Evolutionary conservation across 2,329 filamentous ascomycete species (phyloP), one percentile per base, ranked within the genome.

Genomic region (Fusarium nelsonii): DNA sequence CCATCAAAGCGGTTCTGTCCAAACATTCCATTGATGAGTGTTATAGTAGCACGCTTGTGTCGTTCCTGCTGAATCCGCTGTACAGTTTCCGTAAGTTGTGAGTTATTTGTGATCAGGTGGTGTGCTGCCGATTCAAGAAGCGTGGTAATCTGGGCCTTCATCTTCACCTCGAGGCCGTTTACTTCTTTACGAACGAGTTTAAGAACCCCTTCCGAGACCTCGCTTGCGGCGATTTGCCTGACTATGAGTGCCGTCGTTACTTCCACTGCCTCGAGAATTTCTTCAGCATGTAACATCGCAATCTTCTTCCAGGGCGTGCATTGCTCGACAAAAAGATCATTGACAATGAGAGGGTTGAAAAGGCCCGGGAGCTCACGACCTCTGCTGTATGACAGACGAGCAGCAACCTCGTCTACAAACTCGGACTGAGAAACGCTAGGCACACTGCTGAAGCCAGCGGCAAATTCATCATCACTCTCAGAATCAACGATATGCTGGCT

Each of bases 291-390:
- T 1, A 15, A 9, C 15, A 40, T 74, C 1, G 84, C 85, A 28
- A 87, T 80, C 0, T 58, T 32, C 41, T 81, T 74, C 90, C 88
- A 92, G 0, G 83, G 84, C 8, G 69, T 56, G 1, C 84, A 88
- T 59, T 91, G 88, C 45, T 89, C 83, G 20, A 78, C 78, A 72
- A 92, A 92, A 0, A 92, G 74, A 23, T 90, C 84, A 0, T 80
- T 78, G 1, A 91, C 82, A 11, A 91, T 78, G 54, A 87, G 73
- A 0, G 88, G 84, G 62, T 89, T 89, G 75, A 88, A 90, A 0
- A 81, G 87, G 0, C 89, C 87, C 0, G 87, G 86, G 0, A 92
- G 76, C 71, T 92, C 90, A 7, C 83, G 77, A 3, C 75, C 76
- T n/a, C 74, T 68, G 37, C 43, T 70, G 1, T 67, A 67, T 7